Evolutionary conservation across 331 rosid species (phyloP), one percentile per base, ranked within the genome.

Genomic region (Telfairia occidentalis): DNA sequence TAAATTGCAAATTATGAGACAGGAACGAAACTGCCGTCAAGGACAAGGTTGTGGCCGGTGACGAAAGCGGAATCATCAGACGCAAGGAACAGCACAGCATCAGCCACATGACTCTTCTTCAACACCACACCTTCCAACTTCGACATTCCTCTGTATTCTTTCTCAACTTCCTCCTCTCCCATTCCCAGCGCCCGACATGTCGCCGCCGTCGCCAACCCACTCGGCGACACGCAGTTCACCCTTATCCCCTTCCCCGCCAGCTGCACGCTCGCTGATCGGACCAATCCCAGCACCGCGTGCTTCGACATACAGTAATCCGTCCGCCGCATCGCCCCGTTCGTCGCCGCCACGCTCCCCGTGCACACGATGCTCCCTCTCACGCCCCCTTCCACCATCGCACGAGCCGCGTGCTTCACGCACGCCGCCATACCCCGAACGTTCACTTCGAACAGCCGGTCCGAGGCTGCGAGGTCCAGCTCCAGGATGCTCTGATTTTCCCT

Each of bases 181-280:
- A 3, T 34, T 90, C 4, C 74, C 85, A 15, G 85, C 84, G 78
- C 90, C 88, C 19, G 84, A 46, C 98, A 92, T 0, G 96, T 34
- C 29, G 89, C 87, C 42, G 89, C 87, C 3, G 98, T 92, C 0
- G 89, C 98, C 9, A 92, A 84, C 4, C 97, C 98, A 28, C 78
- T 90, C 3, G 98, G 98, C 0, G 98, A 90, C 5, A 92, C 71
- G 55, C 92, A 54, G n/a, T 92, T 92, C 12, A 92, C 98, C 70
- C 98, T 77, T 26, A 92, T 92, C 57, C 98, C 97, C 49, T 83
- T 52, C 4, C 54, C 89, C 12, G 96, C 93, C 15, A 92, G 92
- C 77, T 92, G 96, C 37, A 89, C 64, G n/a, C 97, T 85, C 1
- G 90, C 90, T 2, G 87, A 78, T 32, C 74, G 74, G 8, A 89